Base-by-base conservation (phyloP, 495 filamentous ascomycete genomes). In the Penicillium paxilli region DNA sequence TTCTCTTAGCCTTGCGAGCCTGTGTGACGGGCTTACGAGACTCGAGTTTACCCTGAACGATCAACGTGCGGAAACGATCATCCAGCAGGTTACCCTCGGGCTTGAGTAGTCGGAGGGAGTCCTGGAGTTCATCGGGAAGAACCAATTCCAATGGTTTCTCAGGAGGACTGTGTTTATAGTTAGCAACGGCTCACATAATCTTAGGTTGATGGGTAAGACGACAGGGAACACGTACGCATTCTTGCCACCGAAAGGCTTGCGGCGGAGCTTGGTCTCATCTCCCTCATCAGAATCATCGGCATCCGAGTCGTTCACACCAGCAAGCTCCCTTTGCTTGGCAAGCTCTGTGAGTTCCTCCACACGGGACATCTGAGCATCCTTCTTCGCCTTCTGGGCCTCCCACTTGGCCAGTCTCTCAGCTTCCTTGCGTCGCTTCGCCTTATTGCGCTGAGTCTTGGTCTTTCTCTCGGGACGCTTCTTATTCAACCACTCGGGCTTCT, bases 11-110 rank as follows among this genome's bases (percentile, higher is more conserved):
- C 74, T 92, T 89, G 79, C 88, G 93, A 54, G 77, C 78, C 73
- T 92, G 90, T 33, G 84, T 78, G 49, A 94, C 80, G 9, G 85
- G 83, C 67, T 84, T 87, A 61, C 94, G 78, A 19, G 82, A 79
- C 75, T 98, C 94, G 47, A 98, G 70, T 72, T 94, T 96, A 44
- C 94, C 95, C 54, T 90, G 79, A 23, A 98, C 82, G 37, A 96
- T 76, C 67, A 97, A 78, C 68, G 83, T 96, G 47, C 95, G 81
- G 76, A 95, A 97, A 23, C 94, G 80, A 59, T 98, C 94, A 58
- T 90, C 89, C 60, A 98, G 76, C 32, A 97, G 74, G 61, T 96
- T 96, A 16, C 94, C 94, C 70, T 98, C 93, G 2, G 94, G 94
- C 73, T 96, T 97, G 47, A 98, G 78, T 12, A 87, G 72, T 44